Evolutionary conservation across 2,329 filamentous ascomycete species (phyloP).

Genomic region (Aspergillus brasiliensis): DNA sequence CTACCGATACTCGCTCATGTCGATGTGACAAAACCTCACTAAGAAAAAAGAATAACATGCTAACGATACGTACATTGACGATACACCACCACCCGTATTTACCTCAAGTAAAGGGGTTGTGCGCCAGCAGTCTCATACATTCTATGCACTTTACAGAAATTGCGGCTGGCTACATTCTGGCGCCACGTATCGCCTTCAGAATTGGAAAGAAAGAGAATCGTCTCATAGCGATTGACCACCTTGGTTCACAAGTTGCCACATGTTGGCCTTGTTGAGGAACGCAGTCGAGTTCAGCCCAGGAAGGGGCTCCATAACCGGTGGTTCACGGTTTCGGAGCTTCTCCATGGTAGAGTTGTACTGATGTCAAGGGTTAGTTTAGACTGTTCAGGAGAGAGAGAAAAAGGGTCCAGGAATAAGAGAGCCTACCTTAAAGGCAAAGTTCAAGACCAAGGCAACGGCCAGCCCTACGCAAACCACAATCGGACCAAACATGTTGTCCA

Average conservation of each 20-base stretch:
- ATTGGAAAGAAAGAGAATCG: not conserved
- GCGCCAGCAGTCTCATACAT: not conserved
- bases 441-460: constrained; percentile 75
- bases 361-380: constrained; percentile 15
- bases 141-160: not conserved
- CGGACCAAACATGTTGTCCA: constrained; percentile 86
- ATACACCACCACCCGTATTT: not conserved
- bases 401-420: not conserved
- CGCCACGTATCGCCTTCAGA: no score
- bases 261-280: constrained; percentile 5
- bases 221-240: constrained; percentile 24
- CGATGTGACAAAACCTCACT: not conserved
- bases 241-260: constrained; percentile 24
- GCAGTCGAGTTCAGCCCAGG: not conserved
- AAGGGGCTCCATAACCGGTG: constrained; percentile 10
- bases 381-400: not conserved
- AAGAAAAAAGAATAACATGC: not conserved
- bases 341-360: constrained; percentile 36
- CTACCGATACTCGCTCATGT: not conserved
- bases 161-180: not conserved
- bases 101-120: not conserved
- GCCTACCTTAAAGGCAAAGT: constrained; percentile 76
- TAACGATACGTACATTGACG: not conserved
- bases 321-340: constrained; percentile 19
- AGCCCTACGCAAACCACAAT: constrained; percentile 79